Evolutionary conservation across 2,329 filamentous ascomycete genomes (phyloP), one percentile per base, ranked within the genome.

Genomic region (Colletotrichum viniferum): DNA sequence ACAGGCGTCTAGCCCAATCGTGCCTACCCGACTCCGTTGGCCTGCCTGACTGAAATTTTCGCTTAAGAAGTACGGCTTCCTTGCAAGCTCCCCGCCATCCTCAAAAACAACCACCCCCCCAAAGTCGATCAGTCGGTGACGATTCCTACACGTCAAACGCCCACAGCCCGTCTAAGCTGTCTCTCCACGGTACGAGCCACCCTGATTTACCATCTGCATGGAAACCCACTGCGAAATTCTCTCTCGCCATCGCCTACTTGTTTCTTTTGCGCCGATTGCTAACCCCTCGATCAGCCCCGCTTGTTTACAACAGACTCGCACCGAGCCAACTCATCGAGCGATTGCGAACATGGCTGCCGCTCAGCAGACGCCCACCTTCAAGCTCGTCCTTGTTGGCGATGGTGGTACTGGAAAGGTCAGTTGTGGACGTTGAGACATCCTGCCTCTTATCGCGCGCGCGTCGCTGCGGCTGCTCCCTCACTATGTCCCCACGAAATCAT

Each of bases 341-440:
- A 69, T 80, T 81, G 79, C 83, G 81, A 86, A 82, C 83, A 97
- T 97, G 95, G 92, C 94, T 87, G 92, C 94, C 87, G 81, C 77
- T 48, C 82, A 84, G 78, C 80, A 83, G 86, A 85, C 83, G 80
- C 95, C 96, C 80, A 98, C 95, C 87, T 99, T 99, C 94, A 99
- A 99, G 95, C 95, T 99, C 84, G 97, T 99, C 87, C 95, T 99
- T 89, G 97, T 99, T 84, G 97, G 97, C 87, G 97, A 99, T 86
- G 97, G 97, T 88, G 97, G 97, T 92, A 99, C 97, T 84, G 97
- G 97, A 90, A 99, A 99, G 96, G 97, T 97, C 43, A 76, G 48
- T 77, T 13, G 13, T 9, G 5, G 26, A 52, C 12, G 18, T 67
- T 26, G 13, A 36, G 13, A 21, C 30, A 14, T 60, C 18, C n/a